Base-by-base conservation (phyloP, 2,329 filamentous ascomycete species). In the Byssothecium circinans region DNA sequence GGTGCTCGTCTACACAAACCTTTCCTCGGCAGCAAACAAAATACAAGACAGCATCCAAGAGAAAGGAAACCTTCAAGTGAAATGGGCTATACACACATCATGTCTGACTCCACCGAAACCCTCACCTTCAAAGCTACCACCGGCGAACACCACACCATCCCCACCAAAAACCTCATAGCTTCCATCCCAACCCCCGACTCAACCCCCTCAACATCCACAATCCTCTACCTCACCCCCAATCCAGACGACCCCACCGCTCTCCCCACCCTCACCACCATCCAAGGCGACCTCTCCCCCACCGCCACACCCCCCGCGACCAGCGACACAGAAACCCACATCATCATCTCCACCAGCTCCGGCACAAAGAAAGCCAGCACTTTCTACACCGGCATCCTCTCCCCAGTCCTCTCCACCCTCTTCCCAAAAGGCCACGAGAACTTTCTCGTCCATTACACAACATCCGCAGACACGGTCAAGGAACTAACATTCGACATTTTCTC, bases 361-460 rank as follows among this genome's bases (percentile, higher is more conserved):
- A 74, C 70, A 11, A 66, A 67, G 4, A 62, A 69, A 35, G 76
- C 75, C 15, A 49, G 58, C 6, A 32, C 41, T 0, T 76, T 78
- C 58, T 77, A 67, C 62, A 45, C 69, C 2, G 35, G 68, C 20
- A 55, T 66, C 2, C 52, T 78, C 4, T 58, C 61, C 35, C 71
- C 73, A 1, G 63, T 79, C 2, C 69, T 82, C 3, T 65, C 71
- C 23, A 59, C 65, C 15, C 59, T 79, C 6, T 71, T 72, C 20
- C 62, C 74, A 11, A 51, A 49, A 6, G 44, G 43, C 2, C 30
- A 62, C 3, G 52, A 66, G 3, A 56, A 47, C 11, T 85, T 84
- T 61, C 60, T 74, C 2, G 69, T 87, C 3, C 77, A 88, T 43
- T 68, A 80, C 40, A 96, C 91, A 1, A 70, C 79, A 19, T 86